Percentiles rank a stretch among this genome's conserved stretches.
Conservation (phyloP, 2,329 filamentous ascomycete genomes). For the Trichoderma koningiopsis region DNA sequence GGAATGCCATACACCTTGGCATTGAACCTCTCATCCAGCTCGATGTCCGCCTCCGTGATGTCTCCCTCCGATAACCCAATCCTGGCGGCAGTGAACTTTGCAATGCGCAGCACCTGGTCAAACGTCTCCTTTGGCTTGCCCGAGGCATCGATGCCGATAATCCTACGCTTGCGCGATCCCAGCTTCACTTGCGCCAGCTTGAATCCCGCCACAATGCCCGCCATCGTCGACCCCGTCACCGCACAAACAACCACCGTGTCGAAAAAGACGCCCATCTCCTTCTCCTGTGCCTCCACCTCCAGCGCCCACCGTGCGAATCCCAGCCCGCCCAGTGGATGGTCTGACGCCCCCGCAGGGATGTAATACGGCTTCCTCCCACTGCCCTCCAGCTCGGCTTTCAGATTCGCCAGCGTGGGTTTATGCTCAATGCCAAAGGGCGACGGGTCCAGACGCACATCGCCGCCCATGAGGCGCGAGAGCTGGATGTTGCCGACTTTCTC, state of each 20-base stretch:
- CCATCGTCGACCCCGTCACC: constrained; percentile 71
- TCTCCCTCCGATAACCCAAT: constrained; percentile 63
- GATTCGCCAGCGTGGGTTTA: constrained; percentile 59
- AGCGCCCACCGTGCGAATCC: constrained; percentile 73
- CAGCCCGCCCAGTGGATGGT: constrained; percentile 69
- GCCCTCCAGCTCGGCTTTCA: constrained; percentile 55
- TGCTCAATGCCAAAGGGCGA: constrained; percentile 69
- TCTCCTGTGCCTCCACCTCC: constrained; percentile 67
- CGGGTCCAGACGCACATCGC: constrained; percentile 62
- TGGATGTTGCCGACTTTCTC: constrained; percentile 71
- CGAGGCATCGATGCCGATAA: constrained; percentile 65
- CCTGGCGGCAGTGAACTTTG: constrained; percentile 61
- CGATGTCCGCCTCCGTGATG: constrained; percentile 63
- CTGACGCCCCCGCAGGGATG: constrained; percentile 70
- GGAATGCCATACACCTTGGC: constrained; percentile 69
- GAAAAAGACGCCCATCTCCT: constrained; percentile 63
- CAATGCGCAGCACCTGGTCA: constrained; percentile 67
- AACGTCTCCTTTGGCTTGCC: constrained; percentile 56
- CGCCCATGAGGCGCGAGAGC: constrained; percentile 67
- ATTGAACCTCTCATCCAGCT: constrained; percentile 62
- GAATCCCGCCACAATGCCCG: constrained; percentile 73
- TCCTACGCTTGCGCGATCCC: constrained; percentile 50
- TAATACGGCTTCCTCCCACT: constrained; percentile 66
- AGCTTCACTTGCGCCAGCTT: constrained; percentile 57
- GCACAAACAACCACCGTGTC: constrained; percentile 69